phyloP scores from a whole-genome alignment of 2,329 filamentous ascomycete genomes.

The Colletotrichum sp. region DNA sequence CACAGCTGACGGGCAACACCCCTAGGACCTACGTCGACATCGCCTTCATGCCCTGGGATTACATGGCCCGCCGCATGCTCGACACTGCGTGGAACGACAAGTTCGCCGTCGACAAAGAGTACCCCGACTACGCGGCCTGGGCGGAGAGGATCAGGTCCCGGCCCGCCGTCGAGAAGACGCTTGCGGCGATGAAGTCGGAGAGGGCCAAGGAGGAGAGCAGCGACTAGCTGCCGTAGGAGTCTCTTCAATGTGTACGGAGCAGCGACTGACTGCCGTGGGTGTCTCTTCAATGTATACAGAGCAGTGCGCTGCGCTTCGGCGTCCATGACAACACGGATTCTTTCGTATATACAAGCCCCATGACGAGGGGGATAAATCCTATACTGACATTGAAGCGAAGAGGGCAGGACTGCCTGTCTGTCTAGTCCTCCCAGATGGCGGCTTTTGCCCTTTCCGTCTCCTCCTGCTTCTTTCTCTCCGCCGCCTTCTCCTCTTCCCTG shows the following conservation, averaged over 20 bases:
- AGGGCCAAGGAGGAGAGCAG: not conserved
- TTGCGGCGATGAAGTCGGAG: not conserved
- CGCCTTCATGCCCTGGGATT: constrained; percentile 35
- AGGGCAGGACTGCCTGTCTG: no score
- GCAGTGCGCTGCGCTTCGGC: not conserved
- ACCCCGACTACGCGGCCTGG: constrained; percentile 39
- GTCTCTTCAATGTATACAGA: not conserved
- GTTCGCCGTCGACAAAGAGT: constrained; percentile 33
- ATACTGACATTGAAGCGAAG: not conserved
- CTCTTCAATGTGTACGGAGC: not conserved
- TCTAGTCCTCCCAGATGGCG: constrained; percentile 83
- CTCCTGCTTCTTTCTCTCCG: constrained; percentile 63
- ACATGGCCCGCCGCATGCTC: constrained; percentile 12
- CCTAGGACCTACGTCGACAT: constrained; percentile 35
- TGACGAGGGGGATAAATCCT: not conserved
- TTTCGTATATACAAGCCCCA: not conserved
- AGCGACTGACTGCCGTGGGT: not conserved
- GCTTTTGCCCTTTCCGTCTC: constrained; percentile 78
- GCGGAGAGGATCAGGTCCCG: constrained; percentile 35
- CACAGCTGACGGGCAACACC: not conserved
- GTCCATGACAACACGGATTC: not conserved
- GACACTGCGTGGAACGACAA: constrained; percentile 24
- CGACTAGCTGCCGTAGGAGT: not conserved
- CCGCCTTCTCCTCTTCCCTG: constrained; percentile 73
- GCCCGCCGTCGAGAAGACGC: constrained; percentile 31